These are phyloP conservation scores for Botryosphaeria dothidea DNA, from an alignment of 2,329 filamentous ascomycete species.

Conservation along the genomic window DNA sequence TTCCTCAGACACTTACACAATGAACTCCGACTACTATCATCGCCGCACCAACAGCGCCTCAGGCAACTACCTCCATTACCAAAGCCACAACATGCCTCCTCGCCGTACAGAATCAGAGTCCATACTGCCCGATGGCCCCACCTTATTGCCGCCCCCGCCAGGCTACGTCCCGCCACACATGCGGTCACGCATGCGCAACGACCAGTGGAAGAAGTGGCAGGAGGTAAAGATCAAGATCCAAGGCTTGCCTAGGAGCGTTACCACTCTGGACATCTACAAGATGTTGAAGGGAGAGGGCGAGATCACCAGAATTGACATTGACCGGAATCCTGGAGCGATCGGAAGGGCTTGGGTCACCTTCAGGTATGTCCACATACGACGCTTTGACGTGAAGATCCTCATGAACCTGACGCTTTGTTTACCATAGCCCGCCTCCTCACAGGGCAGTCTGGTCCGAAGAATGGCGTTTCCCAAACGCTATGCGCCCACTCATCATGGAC, in stretches of 20 bases:
- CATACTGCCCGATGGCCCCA: not conserved
- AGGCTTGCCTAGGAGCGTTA: not conserved
- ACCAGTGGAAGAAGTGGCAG: slow-evolving; percentile 11
- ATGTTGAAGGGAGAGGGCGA: slow-evolving; percentile 26
- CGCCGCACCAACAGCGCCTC: not conserved
- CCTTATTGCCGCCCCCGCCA: not conserved
- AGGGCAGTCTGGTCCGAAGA: not conserved
- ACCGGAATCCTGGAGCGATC: not conserved
- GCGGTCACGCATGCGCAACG: not conserved
- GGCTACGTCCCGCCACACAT: not conserved
- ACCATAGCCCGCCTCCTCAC: not conserved
- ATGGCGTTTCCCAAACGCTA: not conserved
- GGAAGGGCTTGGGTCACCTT: not conserved
- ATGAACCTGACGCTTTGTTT: too few relatives aligned
- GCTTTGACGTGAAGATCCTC: too few relatives aligned
- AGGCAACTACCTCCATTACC: not conserved
- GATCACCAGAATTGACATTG: slow-evolving; percentile 33
- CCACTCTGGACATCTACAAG: slow-evolving; percentile 27
- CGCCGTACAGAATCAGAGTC: not conserved
- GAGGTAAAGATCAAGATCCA: slow-evolving; percentile 23
- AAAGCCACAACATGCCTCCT: not conserved
- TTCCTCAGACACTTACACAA: not conserved
- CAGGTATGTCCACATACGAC: not conserved
- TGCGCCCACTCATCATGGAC: not conserved
- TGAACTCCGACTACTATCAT: too few relatives aligned